Conservation (phyloP, 1,139 yeast species). For the Spathaspora sp. region DNA sequence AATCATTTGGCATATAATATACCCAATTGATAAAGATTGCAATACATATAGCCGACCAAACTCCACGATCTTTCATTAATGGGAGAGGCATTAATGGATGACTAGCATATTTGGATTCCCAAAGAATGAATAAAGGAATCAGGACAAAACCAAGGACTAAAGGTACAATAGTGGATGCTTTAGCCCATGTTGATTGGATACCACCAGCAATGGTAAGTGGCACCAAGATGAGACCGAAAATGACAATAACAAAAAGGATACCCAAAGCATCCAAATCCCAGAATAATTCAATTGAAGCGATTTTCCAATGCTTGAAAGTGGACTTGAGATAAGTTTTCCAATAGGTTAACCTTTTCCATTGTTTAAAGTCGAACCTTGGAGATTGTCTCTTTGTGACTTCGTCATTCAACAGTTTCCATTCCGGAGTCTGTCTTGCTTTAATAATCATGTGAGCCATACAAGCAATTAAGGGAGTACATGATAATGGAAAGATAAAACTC, state of each 20-base stretch:
- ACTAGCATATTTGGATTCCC: constrained; percentile 54
- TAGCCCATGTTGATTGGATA: constrained; percentile 46
- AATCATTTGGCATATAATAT: constrained; percentile 67
- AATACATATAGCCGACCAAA: constrained; percentile 49
- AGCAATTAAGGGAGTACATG: constrained; percentile 55
- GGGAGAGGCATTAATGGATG: constrained; percentile 60
- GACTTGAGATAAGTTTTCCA: no score
- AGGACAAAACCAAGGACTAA: constrained; percentile 60
- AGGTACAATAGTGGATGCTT: constrained; percentile 57
- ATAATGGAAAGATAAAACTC: constrained; percentile 73
- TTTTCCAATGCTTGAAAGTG: no score
- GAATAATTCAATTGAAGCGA: no score
- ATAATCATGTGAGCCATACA: constrained; percentile 57
- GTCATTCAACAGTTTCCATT: constrained; percentile 27
- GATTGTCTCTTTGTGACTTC: no score
- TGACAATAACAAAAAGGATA: no score
- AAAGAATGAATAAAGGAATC: constrained; percentile 51
- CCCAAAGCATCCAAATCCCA: no score
- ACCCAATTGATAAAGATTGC: constrained; percentile 28
- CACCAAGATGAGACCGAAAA: constrained; percentile 31
- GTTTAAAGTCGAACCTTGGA: no score
- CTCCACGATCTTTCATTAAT: constrained; percentile 63
- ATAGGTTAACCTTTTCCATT: no score
- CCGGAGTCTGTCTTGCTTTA: constrained; percentile 52
- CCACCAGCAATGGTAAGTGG: constrained; percentile 61